These are phyloP conservation scores for Acanthamoeba rhysodes DNA, from an alignment of 208 protist species.

Conservation along the genomic window DNA sequence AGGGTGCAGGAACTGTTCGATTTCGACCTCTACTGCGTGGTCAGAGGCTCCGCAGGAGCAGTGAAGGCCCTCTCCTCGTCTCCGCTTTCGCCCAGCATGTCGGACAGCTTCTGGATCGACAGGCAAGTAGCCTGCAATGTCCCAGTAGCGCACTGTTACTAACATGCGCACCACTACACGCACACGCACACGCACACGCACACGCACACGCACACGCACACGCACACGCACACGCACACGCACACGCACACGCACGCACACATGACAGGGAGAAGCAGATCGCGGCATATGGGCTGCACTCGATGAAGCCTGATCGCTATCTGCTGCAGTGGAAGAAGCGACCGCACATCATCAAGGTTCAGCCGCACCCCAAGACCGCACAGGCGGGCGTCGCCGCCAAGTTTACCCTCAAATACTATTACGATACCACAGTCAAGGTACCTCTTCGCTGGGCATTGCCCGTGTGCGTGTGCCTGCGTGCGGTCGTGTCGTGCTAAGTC, in stretches of 20 bases:
- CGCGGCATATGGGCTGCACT: not conserved
- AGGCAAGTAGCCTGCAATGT: not conserved
- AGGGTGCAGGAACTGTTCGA: conserved; percentile 23
- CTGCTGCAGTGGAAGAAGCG: conserved; percentile 65
- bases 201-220: too few relatives aligned
- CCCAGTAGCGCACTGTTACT: not conserved
- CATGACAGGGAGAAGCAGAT: conserved; percentile 15
- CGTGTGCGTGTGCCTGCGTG: not conserved
- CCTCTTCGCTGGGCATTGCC: not conserved
- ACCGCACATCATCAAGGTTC: conserved; percentile 62
- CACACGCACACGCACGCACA: too few relatives aligned
- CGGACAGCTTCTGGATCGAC: conserved; percentile 13
- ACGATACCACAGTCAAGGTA: conserved; percentile 56
- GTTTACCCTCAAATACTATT: conserved; percentile 63
- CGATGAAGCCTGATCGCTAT: not conserved
- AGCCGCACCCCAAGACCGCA: conserved; percentile 32
- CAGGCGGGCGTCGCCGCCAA: not conserved
- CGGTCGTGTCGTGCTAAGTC: not conserved
- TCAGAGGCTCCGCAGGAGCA: not conserved
- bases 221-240: too few relatives aligned
- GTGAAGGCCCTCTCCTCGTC: not conserved
- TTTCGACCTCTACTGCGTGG: conserved; percentile 20
- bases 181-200: too few relatives aligned
- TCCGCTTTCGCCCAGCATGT: not conserved
- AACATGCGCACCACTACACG: not conserved